Evolutionary conservation across 2,329 filamentous ascomycete genomes (phyloP), one percentile per base, ranked within the genome.

Genomic region (Thielaviopsis ethacetica): DNA sequence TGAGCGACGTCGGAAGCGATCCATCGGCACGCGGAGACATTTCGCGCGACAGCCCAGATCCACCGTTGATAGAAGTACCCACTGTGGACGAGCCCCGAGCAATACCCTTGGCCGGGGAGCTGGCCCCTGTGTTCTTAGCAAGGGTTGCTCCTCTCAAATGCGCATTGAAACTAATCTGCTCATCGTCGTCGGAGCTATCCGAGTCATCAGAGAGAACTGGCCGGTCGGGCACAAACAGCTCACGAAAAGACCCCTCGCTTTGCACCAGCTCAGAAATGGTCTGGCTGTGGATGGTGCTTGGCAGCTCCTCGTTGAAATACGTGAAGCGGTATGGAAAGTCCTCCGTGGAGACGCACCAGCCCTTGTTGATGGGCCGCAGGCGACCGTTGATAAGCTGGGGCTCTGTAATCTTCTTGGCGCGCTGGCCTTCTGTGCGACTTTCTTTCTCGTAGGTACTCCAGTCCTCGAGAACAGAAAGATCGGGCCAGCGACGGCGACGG

Each of bases 251-350:
- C 62, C 84, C 80, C 5, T 89, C 93, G 0, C 88, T 84, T 64
- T 95, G 90, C 9, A 94, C 80, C 21, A 98, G 78, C 68, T 96
- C 93, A 2, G 90, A 95, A 60, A 98, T 95, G 0, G 86, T 93
- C 70, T 95, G 88, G 62, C 90, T 93, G 70, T 98, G 93, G 62
- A 98, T 94, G 0, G 93, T 98, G 69, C 88, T 94, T 66, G 89
- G 86, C 59, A 97, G 89, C 63, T 95, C 89, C 68, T 97, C 93
- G 70, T 97, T 97, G 77, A 98, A 98, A 70, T 98, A 98, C 0
- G 93, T 97, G 69, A 96, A 98, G 26, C 93, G 82, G 69, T 94
- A 97, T 0, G 93, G 93, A 0, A 85, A 83, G 63, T 96, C 91
- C 62, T 95, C 91, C 63, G 93, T 88, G 57, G 88, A 83, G 47